Conservation (phyloP, 192 early-diverging fungal genomes). For the Pilaira anomala region DNA sequence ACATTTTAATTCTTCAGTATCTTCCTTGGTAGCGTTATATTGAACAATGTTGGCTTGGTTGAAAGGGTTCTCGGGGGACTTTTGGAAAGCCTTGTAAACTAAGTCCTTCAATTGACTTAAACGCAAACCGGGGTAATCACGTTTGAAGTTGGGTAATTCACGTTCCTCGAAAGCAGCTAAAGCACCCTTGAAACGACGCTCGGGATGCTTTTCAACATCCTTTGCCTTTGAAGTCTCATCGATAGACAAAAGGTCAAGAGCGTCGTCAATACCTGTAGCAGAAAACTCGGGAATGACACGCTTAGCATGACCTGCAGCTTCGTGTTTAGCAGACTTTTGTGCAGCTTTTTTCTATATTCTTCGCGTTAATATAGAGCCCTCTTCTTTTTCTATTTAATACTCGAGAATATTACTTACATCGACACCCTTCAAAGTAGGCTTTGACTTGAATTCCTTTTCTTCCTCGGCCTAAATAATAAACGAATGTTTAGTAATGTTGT, state of each 20-base stretch:
- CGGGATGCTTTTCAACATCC: conserved; percentile 83
- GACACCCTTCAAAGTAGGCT: conserved; percentile 48
- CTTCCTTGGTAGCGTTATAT: conserved; percentile 70
- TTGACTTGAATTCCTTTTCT: conserved; percentile 43
- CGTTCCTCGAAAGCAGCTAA: conserved; percentile 66
- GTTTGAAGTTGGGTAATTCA: conserved; percentile 69
- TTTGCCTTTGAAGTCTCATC: conserved; percentile 39
- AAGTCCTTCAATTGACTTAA: conserved; percentile 75
- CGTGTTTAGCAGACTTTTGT: conserved; percentile 52
- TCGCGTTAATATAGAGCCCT: not conserved
- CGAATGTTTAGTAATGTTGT: not conserved
- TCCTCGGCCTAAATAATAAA: conserved; percentile 47
- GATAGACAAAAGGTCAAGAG: conserved; percentile 66
- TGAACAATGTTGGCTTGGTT: conserved; percentile 68
- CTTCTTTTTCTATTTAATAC: too few relatives aligned
- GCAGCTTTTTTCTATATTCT: conserved; percentile 51
- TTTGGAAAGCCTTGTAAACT: conserved; percentile 76
- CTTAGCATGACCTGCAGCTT: conserved; percentile 39
- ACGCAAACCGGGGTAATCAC: conserved; percentile 77
- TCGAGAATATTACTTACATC: conserved; percentile 35
- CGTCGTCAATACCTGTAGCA: conserved; percentile 83
- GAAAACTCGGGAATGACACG: conserved; percentile 64
- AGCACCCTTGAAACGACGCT: conserved; percentile 81
- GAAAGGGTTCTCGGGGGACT: conserved; percentile 75
- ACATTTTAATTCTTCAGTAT: conserved; percentile 33